Evolutionary conservation across 768 basidiomycete genomes (phyloP).

Genomic region (Phaeotremella skinneri): DNA sequence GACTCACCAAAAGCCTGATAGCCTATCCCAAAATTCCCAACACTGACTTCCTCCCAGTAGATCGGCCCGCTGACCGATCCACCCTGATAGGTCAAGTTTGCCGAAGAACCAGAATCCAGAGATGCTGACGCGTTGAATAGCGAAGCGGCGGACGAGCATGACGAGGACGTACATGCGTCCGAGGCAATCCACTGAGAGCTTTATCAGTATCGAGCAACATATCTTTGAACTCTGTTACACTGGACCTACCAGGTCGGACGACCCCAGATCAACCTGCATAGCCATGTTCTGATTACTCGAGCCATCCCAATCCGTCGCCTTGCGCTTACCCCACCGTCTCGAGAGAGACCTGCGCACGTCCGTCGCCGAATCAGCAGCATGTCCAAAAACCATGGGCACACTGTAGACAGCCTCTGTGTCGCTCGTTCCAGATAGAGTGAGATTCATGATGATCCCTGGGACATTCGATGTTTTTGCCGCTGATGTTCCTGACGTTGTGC

Average conservation of each 20-base stretch:
- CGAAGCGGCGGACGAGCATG: constrained; percentile 26
- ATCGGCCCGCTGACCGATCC: constrained; percentile 41
- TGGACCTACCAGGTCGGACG: constrained; percentile 45
- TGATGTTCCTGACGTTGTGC: constrained; percentile 10
- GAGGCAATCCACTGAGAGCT: constrained; percentile 47
- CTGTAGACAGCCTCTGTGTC: constrained; percentile 42
- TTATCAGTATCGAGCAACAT: constrained; percentile 4
- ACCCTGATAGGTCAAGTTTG: constrained; percentile 39
- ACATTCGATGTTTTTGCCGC: constrained; percentile 17
- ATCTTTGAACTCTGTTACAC: background rate
- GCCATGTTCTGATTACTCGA: constrained; percentile 31
- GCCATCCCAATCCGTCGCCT: constrained; percentile 17
- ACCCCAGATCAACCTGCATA: constrained; percentile 48
- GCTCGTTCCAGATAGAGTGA: constrained; percentile 22
- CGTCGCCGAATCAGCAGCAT: constrained; percentile 13
- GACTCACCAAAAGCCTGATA: constrained; percentile 48
- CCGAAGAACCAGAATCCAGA: constrained; percentile 29
- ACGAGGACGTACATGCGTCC: constrained; percentile 26
- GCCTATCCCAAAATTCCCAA: constrained; percentile 45
- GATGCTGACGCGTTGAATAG: constrained; percentile 24
- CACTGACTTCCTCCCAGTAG: constrained; percentile 46
- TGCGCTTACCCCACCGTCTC: constrained; percentile 8
- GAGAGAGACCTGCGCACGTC: background rate
- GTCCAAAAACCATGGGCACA: constrained; percentile 42
- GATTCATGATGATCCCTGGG: constrained; percentile 21